Conservation (phyloP, 768 basidiomycete species). For the Psilocybe sp. region DNA sequence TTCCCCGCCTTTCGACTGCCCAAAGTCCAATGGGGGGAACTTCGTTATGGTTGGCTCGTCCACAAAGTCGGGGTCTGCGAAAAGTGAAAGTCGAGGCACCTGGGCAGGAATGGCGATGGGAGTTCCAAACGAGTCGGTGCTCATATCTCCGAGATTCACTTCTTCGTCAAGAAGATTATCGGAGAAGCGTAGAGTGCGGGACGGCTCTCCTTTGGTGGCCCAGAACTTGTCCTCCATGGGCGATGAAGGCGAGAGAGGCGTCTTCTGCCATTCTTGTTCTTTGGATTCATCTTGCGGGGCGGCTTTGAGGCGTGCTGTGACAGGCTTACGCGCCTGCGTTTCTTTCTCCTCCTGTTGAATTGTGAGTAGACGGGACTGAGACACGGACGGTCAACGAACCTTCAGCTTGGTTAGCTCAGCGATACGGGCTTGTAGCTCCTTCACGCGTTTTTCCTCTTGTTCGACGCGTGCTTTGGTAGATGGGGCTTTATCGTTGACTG, state of each 20-base stretch:
- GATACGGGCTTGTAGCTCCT: slow-evolving; percentile 33
- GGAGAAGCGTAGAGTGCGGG: slow-evolving; percentile 60
- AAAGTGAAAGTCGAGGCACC: slow-evolving; percentile 9
- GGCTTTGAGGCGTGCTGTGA: slow-evolving; percentile 10
- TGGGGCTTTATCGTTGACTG: slow-evolving; percentile 10
- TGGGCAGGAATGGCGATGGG: slow-evolving; percentile 15
- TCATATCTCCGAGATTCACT: slow-evolving; percentile 52
- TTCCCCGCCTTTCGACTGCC: no score
- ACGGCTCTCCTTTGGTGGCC: slow-evolving; percentile 53
- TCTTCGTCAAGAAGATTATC: slow-evolving; percentile 64
- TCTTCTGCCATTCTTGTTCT: slow-evolving; percentile 13
- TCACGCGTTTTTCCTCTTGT: slow-evolving; percentile 40
- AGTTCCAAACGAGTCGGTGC: slow-evolving; percentile 43
- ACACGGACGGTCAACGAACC: slow-evolving; percentile 23
- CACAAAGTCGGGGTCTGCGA: slow-evolving; percentile 11
- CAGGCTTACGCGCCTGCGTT: slow-evolving; percentile 3
- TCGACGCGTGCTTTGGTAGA: slow-evolving; percentile 33
- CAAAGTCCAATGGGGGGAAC: neutral
- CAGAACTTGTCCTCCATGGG: slow-evolving; percentile 59
- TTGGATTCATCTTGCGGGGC: neutral
- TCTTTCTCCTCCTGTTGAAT: slow-evolving; percentile 22
- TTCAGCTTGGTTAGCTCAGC: slow-evolving; percentile 34
- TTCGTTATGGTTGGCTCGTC: slow-evolving; percentile 14
- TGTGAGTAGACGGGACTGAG: slow-evolving; percentile 7
- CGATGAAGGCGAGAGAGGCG: slow-evolving; percentile 20